Evolutionary conservation across 306 rosid genomes (phyloP), one percentile per base, ranked within the genome.

Genomic region (Quercus suber): DNA sequence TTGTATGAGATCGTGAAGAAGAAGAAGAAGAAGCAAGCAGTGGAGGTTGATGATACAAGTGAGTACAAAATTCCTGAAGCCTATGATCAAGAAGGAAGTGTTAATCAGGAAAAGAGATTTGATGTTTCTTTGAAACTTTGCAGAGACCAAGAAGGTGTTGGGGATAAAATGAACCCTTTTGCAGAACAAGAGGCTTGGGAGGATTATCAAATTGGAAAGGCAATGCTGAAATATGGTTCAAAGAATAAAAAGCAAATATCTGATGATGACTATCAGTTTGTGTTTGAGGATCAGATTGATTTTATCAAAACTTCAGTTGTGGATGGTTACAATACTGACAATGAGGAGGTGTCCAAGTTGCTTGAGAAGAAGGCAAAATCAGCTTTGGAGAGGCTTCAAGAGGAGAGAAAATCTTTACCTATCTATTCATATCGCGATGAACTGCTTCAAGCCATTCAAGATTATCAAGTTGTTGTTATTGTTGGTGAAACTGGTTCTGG

Each of bases 401-500:
- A 80, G 73, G 99, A 95, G 53, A 91, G 97, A 76, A 92, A 89
- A 83, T 85, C 86, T 28, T 81, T 95, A 76, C 99, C 98, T 45
- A 91, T 95, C 35, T 95, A 87, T 56, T 76, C 73, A 27, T 95
- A 87, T 86, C 92, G 97, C 37, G 97, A 95, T 20, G 88, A 86
- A 77, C 79, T 95, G 84, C 93, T 95, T 69, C 60, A 93, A 83
- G 97, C 99, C 74, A 6, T 95, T 71, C 1, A 89, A 10, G 85
- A 95, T 45, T 91, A 93, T 80, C 99, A 92, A 97, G 97, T 87
- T 79, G 18, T 49, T 67, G 9, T 65, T 59, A 95, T 95, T 73
- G 98, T 95, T 73, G 98, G 98, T 73, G 99, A 95, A 90, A 95
- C 99, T 12, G 99, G 99, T 84, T 95, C 98, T 3, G 99, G 99